These are phyloP conservation scores for Conoideocrella luteorostrata DNA, from an alignment of 2,329 filamentous ascomycete genomes.

Conservation along the genomic window DNA sequence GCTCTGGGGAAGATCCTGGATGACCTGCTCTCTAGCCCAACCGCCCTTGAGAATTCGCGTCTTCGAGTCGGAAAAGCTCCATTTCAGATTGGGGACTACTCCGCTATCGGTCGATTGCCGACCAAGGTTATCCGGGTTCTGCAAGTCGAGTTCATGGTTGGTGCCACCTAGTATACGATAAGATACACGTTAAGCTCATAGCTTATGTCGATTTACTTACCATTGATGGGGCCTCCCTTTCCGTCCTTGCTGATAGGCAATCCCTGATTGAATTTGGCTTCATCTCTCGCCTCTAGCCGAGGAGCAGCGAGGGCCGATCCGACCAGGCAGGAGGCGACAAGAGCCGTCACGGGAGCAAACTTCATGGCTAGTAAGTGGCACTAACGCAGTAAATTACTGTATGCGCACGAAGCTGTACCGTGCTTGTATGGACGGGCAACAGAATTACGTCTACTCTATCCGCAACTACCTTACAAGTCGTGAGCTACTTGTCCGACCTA, in stretches of 20 bases:
- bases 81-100: conserved; percentile 59
- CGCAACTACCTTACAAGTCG: neutral
- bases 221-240: conserved; percentile 52
- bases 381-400: neutral
- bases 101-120: conserved; percentile 56
- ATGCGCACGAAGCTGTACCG: no score
- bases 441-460: no score
- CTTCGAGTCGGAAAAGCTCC: conserved; percentile 64
- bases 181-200: no score
- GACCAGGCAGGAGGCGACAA: conserved; percentile 9
- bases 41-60: conserved; percentile 56
- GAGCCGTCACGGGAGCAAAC: conserved; percentile 3
- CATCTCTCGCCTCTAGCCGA: conserved; percentile 14
- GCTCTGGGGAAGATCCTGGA: conserved; percentile 59
- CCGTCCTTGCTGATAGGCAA: conserved; percentile 51
- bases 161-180: conserved; percentile 48
- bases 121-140: conserved; percentile 59
- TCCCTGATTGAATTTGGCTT: conserved; percentile 38
- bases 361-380: conserved; percentile 10
- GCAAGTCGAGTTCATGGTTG: conserved; percentile 52
- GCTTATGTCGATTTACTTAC: no score
- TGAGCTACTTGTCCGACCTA: neutral
- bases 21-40: conserved; percentile 60
- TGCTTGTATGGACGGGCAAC: no score
- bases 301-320: conserved; percentile 14